Percentiles rank a stretch among this genome's conserved stretches.
These are phyloP conservation scores for Trichoderma semiorbis DNA, from an alignment of 2,329 filamentous ascomycete genomes.

Conservation along the genomic window DNA sequence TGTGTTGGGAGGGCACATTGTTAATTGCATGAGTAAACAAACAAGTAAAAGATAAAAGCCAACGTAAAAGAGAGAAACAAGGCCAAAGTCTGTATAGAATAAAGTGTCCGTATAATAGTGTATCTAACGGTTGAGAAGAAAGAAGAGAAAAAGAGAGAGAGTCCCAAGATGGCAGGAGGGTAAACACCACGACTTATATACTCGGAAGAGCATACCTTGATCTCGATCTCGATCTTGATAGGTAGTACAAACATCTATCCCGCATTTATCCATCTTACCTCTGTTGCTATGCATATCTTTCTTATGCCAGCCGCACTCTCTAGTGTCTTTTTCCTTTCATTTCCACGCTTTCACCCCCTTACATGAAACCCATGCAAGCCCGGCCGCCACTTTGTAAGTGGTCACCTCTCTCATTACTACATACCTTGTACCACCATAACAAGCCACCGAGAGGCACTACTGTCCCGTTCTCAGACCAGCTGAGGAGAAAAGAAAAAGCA, in stretches of 20 bases:
- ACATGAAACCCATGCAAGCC: background rate
- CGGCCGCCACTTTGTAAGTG: background rate
- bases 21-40: background rate
- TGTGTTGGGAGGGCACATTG: background rate
- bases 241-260: background rate
- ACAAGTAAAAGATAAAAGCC: background rate
- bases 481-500: background rate
- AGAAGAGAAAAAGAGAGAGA: background rate
- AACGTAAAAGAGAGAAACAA: background rate
- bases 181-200: constrained; percentile 1
- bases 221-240: background rate
- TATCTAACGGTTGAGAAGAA: background rate
- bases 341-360: background rate
- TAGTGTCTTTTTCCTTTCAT: background rate
- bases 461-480: background rate
- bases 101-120: background rate
- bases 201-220: background rate
- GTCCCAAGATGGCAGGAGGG: background rate
- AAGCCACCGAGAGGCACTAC: background rate
- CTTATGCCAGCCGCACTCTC: background rate
- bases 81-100: background rate
- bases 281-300: background rate
- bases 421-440: background rate
- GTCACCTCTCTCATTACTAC: background rate
- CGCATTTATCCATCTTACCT: background rate